These are phyloP conservation scores for Rhizophagus clarus DNA, from an alignment of 192 early-diverging fungal genomes.

Conservation along the genomic window DNA sequence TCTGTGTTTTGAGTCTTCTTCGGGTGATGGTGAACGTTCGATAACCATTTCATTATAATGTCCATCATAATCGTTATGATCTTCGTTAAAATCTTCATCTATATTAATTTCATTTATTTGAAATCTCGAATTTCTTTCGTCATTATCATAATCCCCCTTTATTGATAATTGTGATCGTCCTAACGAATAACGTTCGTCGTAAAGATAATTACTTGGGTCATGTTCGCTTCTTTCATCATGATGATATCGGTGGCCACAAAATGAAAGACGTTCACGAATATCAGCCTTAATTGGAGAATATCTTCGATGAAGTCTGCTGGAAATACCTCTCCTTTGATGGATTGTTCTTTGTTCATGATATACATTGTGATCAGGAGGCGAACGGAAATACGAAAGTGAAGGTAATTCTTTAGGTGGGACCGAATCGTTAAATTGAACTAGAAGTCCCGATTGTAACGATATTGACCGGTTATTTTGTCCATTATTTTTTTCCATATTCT, in stretches of 20 bases:
- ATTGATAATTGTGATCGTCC: neutral
- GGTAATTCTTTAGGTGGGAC: no score
- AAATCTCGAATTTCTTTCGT: no score
- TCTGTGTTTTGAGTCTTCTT: neutral
- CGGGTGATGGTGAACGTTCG: neutral
- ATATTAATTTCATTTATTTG: no score
- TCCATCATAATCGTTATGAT: no score
- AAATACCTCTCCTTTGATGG: neutral
- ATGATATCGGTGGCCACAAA: neutral
- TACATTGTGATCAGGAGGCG: neutral
- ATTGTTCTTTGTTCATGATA: neutral
- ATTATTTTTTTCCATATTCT: neutral
- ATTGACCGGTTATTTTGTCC: neutral
- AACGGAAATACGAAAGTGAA: no score
- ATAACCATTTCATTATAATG: no score
- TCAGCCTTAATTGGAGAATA: neutral
- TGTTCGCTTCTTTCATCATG: neutral
- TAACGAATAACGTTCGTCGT: neutral
- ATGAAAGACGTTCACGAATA: neutral
- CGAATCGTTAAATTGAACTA: neutral
- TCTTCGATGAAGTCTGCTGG: neutral
- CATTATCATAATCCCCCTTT: neutral
- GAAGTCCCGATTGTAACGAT: neutral
- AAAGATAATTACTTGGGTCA: neutral
- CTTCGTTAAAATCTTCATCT: no score